Evolutionary conservation across 306 rosid species (phyloP).

Genomic region (Cajanus cajan): DNA sequence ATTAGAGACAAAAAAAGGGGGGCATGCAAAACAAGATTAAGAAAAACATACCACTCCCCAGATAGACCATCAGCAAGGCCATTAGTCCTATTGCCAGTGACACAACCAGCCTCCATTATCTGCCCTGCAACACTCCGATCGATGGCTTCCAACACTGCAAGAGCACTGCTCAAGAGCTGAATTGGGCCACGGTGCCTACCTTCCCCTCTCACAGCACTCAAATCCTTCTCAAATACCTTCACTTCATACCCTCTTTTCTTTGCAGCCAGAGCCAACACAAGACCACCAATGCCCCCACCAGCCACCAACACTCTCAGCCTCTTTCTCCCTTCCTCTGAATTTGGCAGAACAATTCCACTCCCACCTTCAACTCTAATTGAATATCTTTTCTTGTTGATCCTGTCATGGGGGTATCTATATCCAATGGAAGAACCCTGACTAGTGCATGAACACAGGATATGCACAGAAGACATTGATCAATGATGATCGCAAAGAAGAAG

Average conservation of each 20-base stretch:
- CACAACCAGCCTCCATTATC: conserved; percentile 45
- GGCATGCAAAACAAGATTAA: background rate
- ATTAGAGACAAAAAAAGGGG: background rate
- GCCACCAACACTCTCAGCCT: conserved; percentile 38
- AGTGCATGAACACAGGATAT: conserved; percentile 17
- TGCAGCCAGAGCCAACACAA: conserved; percentile 46
- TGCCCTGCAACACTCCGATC: conserved; percentile 37
- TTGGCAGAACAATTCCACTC: background rate
- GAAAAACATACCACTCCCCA: conserved; percentile 38
- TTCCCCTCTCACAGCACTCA: conserved; percentile 50
- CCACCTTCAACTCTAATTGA: conserved; percentile 22
- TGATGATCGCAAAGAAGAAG: background rate
- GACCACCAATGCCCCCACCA: conserved; percentile 50
- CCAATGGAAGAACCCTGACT: background rate
- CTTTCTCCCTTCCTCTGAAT: conserved; percentile 11
- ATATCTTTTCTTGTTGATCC: background rate
- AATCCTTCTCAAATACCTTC: conserved; percentile 46
- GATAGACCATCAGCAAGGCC: conserved; percentile 52
- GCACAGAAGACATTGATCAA: conserved; percentile 38
- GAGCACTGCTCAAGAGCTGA: conserved; percentile 43
- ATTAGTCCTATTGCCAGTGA: conserved; percentile 50
- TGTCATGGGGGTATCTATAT: background rate
- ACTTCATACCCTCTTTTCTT: conserved; percentile 41
- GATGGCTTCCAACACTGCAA: conserved; percentile 43
- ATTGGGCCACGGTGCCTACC: conserved; percentile 50